Percentiles rank a stretch among this genome's conserved stretches.
phyloP scores from a whole-genome alignment of 208 protist genomes.

The Hexamita inflata region DNA sequence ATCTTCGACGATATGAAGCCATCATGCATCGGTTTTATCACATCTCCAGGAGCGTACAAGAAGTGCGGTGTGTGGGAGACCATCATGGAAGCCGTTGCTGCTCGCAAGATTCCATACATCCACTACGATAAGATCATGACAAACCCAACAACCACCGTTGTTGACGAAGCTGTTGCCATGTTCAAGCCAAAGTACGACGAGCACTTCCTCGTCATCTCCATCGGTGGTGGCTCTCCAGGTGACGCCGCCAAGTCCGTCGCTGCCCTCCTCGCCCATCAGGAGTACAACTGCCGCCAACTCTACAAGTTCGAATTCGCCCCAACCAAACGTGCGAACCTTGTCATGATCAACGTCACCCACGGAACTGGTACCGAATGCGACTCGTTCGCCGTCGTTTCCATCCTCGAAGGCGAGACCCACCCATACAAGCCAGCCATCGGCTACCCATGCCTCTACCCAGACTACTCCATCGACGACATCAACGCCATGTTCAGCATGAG shows the following conservation, averaged over 20 bases:
- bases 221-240: constrained; percentile 34
- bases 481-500: background rate
- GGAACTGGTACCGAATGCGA: constrained; percentile 39
- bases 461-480: constrained; percentile 38
- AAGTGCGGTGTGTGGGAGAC: constrained; percentile 20
- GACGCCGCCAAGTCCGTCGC: constrained; percentile 32
- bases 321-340: constrained; percentile 7
- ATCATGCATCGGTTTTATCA: constrained; percentile 30
- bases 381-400: constrained; percentile 34
- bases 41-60: constrained; percentile 18
- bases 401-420: constrained; percentile 9
- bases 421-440: constrained; percentile 30
- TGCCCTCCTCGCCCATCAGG: constrained; percentile 17
- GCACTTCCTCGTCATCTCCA: constrained; percentile 16
- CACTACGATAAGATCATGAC: constrained; percentile 24
- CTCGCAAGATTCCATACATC: constrained; percentile 25
- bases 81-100: background rate
- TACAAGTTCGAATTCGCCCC: constrained; percentile 28
- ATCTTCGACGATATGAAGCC: constrained; percentile 28
- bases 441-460: constrained; percentile 15
- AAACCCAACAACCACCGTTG: constrained; percentile 23
- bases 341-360: constrained; percentile 34
- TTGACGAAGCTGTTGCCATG: constrained; percentile 25
- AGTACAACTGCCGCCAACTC: constrained; percentile 10
- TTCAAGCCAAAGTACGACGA: constrained; percentile 20